Base-by-base conservation (phyloP, 2,329 filamentous ascomycete species). In the Aureobasidium sp. region DNA sequence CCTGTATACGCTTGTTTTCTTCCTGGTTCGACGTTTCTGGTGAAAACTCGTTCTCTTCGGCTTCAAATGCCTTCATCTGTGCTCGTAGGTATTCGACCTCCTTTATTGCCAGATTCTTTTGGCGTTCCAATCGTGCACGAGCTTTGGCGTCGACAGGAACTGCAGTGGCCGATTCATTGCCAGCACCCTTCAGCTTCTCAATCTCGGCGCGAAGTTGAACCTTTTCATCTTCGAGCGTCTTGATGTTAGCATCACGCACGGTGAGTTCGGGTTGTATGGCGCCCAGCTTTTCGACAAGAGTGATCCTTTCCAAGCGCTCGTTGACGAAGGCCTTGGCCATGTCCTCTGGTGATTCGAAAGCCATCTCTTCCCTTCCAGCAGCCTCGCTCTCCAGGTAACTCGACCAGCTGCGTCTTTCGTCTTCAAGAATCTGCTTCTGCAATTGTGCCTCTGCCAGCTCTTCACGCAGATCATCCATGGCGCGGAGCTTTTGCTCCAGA, bases 71-170 rank as follows among this genome's bases (percentile, higher is more conserved):
- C 74, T 92, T 92, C 59, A 97, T 81, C 73, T 99, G 94, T 0
- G 90, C 93, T 23, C 94, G 88, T 7, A 99, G 81, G 70, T 95
- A 96, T 66, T 96, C 92, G 0, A 94, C 90, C 71, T 99, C 95
- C 70, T 96, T 96, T 25, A 90, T 81, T 0, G 92, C 90, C 8
- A 99, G 81, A 0, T 82, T 84, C 61, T 90, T 88, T 70, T 97
- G 93, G 61, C 94, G 82, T 67, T 99, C 93, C 0, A 96, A 77
- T 33, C 94, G 84, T 57, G 88, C 77, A 45, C 85, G 86, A 1
- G 83, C 81, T 74, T 91, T 83, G 63, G 71, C 88, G 68, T 90
- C 88, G 25, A 60, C 47, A 21, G 76, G 79, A 25, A 67, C 64
- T 13, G 66, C 66, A 17, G 29, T 37, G 9, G 11, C 29, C 17